phyloP scores from a whole-genome alignment of 805 yeast genomes.

The Candida nanaspora region DNA sequence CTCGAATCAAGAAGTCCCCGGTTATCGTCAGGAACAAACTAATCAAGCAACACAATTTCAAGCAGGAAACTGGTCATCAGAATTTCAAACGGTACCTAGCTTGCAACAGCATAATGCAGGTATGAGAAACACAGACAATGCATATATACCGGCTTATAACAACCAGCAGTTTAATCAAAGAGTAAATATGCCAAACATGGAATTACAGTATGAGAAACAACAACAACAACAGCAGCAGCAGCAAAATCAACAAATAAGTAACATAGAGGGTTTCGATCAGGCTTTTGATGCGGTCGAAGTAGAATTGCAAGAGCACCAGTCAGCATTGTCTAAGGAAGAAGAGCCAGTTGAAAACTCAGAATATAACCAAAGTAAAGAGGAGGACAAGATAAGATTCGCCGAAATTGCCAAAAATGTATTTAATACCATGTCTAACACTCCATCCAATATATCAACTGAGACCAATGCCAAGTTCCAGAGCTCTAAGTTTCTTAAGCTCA shows the following conservation, averaged over 20 bases:
- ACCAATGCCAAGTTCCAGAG: conserved; percentile 31
- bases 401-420: conserved; percentile 31
- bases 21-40: background rate
- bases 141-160: too few relatives aligned
- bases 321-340: conserved; percentile 1
- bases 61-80: too few relatives aligned
- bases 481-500: conserved; percentile 33
- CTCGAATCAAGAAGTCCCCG: too few relatives aligned
- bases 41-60: background rate
- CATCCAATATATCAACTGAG: conserved; percentile 18
- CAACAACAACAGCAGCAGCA: background rate
- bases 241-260: background rate
- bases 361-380: conserved; percentile 13
- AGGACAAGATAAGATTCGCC: conserved; percentile 30
- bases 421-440: conserved; percentile 28
- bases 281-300: conserved; percentile 24
- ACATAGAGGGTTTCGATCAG: conserved; percentile 13
- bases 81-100: too few relatives aligned
- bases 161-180: background rate
- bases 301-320: conserved; percentile 7
- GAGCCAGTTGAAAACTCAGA: conserved; percentile 2
- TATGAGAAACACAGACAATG: too few relatives aligned
- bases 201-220: background rate
- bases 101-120: too few relatives aligned
- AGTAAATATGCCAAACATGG: background rate